Evolutionary conservation across 768 basidiomycete species (phyloP).

Genomic region (Cyclocybe cylindracea): DNA sequence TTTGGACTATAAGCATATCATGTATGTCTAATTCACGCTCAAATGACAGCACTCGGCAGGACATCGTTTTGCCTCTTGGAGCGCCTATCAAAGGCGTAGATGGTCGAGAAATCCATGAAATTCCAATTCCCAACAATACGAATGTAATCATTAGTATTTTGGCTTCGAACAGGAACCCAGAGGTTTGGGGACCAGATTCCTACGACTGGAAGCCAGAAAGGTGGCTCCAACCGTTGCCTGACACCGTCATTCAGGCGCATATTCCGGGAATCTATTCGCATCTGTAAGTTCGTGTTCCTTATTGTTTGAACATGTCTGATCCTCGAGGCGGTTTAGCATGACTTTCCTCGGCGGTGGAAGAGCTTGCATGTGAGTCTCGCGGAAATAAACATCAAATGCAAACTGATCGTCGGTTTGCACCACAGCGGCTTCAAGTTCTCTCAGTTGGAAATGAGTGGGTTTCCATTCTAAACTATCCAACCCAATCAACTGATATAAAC

Average conservation of each 20-base stretch:
- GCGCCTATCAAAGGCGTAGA: constrained; percentile 20
- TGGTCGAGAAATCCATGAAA: constrained; percentile 23
- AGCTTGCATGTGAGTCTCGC: constrained; percentile 39
- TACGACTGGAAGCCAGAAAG: constrained; percentile 48
- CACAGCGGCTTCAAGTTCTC: constrained; percentile 18
- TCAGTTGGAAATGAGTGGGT: constrained; percentile 25
- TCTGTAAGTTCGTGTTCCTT: constrained; percentile 22
- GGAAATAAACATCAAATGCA: not conserved
- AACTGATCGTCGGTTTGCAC: not conserved
- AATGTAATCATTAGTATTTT: constrained; percentile 24
- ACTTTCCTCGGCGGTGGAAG: constrained; percentile 44
- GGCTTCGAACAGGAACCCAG: constrained; percentile 37
- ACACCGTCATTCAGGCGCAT: constrained; percentile 28
- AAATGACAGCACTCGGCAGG: constrained; percentile 14
- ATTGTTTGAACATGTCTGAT: too few relatives aligned
- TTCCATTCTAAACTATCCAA: not conserved
- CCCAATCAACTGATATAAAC: not conserved
- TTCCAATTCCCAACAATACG: constrained; percentile 39
- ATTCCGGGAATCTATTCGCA: constrained; percentile 45
- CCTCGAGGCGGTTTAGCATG: constrained; percentile 29
- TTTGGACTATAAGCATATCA: not conserved
- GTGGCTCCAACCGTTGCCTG: constrained; percentile 35
- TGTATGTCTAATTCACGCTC: not conserved
- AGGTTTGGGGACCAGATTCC: constrained; percentile 49
- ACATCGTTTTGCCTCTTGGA: constrained; percentile 20